Conservation (phyloP, 179 eudicot species). For the Gypsophila paniculata region DNA sequence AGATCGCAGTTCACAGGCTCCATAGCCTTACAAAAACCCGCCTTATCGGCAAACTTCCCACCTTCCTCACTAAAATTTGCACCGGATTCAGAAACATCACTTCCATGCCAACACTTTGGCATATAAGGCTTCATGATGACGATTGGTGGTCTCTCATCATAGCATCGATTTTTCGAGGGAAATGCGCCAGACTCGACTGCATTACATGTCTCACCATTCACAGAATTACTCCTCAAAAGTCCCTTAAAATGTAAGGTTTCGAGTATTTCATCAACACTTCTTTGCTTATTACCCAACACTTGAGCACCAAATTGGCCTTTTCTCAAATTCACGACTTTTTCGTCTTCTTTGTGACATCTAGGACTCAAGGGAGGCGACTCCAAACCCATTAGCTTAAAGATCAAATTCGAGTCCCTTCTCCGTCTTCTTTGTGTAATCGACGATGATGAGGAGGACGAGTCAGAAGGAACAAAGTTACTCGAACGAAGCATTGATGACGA, state of each 20-base stretch:
- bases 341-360: slow-evolving; percentile 27
- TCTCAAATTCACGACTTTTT: slow-evolving; percentile 28
- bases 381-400: slow-evolving; percentile 87
- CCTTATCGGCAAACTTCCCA: slow-evolving; percentile 14
- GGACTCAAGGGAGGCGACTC: slow-evolving; percentile 41
- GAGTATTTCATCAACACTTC: slow-evolving; percentile 48
- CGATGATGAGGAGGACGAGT: slow-evolving; percentile 38
- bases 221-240: slow-evolving; percentile 35
- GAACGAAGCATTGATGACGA: slow-evolving; percentile 40
- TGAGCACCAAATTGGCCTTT: slow-evolving; percentile 35
- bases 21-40: slow-evolving; percentile 31
- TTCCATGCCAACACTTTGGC: slow-evolving; percentile 22
- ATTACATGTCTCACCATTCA: slow-evolving; percentile 20
- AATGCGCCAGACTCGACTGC: slow-evolving; percentile 22
- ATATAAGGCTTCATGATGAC: slow-evolving; percentile 59
- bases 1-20: slow-evolving; percentile 22
- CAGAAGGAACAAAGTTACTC: slow-evolving; percentile 43
- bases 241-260: slow-evolving; percentile 59
- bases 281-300: slow-evolving; percentile 33
- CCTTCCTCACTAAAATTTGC: slow-evolving; percentile 25
- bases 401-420: slow-evolving; percentile 44
- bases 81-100: slow-evolving; percentile 7
- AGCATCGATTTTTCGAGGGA: slow-evolving; percentile 4
- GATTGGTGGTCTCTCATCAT: slow-evolving; percentile 56
- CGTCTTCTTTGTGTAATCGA: slow-evolving; percentile 37